Percentiles rank a stretch among this genome's conserved stretches.
Conservation (phyloP, 805 yeast genomes). For the Lachancea waltii region DNA sequence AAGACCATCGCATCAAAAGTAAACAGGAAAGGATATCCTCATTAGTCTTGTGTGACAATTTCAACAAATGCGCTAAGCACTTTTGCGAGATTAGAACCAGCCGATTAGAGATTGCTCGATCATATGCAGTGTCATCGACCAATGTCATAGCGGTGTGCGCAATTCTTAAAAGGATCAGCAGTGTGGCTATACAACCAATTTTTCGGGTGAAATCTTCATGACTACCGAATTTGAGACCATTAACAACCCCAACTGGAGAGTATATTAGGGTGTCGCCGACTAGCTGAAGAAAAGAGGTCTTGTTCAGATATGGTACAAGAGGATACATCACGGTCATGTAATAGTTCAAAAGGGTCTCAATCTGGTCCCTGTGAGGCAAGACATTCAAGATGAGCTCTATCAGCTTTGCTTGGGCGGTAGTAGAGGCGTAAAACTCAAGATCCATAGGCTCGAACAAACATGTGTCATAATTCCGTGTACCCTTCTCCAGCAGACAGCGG, state of each 20-base stretch:
- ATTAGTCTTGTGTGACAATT: conserved; percentile 6
- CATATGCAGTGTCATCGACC: background rate
- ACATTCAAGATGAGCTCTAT: background rate
- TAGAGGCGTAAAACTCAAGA: conserved; percentile 3
- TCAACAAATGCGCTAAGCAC: conserved; percentile 4
- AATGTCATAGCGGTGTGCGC: conserved; percentile 6
- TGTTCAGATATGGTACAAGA: conserved; percentile 5
- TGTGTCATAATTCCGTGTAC: background rate
- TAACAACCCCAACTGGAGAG: conserved; percentile 2
- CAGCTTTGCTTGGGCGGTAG: background rate
- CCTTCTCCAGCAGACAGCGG: conserved; percentile 5
- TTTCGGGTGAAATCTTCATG: background rate
- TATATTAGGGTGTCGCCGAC: conserved; percentile 4
- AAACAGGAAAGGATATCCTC: conserved; percentile 7
- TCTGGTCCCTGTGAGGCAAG: conserved; percentile 1
- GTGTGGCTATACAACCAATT: conserved; percentile 6
- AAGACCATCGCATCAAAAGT: conserved; percentile 6
- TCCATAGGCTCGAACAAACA: conserved; percentile 4
- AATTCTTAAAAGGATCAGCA: conserved; percentile 5
- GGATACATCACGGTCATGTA: conserved; percentile 5
- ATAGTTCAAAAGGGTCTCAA: conserved; percentile 1
- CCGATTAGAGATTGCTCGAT: conserved; percentile 2
- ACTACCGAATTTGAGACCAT: conserved; percentile 3
- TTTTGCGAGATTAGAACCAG: conserved; percentile 3
- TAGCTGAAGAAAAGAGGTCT: background rate